Conservation (phyloP, 129 eudicot species). For the Tagetes erecta region DNA sequence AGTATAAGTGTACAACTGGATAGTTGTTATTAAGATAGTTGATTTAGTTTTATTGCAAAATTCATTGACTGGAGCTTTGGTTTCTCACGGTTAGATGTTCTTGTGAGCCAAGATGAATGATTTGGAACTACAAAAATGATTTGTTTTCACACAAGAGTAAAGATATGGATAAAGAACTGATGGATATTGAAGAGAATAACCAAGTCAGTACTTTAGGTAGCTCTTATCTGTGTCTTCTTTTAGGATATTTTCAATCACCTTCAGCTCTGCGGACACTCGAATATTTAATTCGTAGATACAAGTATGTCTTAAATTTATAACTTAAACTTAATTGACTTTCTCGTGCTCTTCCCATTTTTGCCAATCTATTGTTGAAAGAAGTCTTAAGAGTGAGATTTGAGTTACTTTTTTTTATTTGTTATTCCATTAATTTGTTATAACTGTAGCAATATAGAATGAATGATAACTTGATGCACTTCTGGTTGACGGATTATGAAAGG, state of each 20-base stretch:
- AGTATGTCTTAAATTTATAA: too few species aligned
- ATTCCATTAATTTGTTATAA: too few species aligned
- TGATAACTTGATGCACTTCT: too few species aligned
- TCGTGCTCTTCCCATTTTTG: too few species aligned
- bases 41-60: constrained; percentile 4
- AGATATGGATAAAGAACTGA: constrained; percentile 77
- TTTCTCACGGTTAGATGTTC: constrained; percentile 70
- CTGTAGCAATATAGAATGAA: too few species aligned
- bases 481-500: too few species aligned
- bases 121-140: constrained; percentile 66
- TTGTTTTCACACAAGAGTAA: constrained; percentile 73
- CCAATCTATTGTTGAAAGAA: too few species aligned
- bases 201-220: constrained; percentile 53
- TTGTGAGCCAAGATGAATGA: constrained; percentile 58
- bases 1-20: background rate
- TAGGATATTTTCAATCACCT: constrained; percentile 59
- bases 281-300: constrained; percentile 84
- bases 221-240: constrained; percentile 68
- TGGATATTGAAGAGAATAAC: constrained; percentile 63
- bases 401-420: too few species aligned
- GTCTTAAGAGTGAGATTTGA: too few species aligned
- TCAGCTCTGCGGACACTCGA: constrained; percentile 75
- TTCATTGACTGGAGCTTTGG: constrained; percentile 12
- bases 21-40: background rate
- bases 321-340: too few species aligned